Conservation (phyloP, 2,329 filamentous ascomycete species). For the Aurifilum marmelostoma region DNA sequence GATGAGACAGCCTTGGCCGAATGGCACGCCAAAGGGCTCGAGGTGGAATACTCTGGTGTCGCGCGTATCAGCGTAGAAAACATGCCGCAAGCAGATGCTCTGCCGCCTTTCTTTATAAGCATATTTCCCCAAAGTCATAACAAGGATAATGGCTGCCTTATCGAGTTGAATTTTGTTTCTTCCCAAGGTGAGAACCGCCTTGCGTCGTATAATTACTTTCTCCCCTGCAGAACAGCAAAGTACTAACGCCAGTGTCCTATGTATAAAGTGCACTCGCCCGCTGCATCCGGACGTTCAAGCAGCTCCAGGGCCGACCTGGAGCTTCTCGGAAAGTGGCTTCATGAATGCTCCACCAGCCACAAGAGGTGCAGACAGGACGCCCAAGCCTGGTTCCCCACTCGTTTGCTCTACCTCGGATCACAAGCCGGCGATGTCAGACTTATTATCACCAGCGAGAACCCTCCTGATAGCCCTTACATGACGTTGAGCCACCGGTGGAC, state of each 20-base stretch:
- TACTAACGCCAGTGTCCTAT: background rate
- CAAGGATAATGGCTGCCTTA: background rate
- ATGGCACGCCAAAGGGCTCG: background rate
- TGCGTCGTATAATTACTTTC: background rate
- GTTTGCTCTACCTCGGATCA: background rate
- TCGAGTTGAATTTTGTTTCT: background rate
- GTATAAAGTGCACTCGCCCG: background rate
- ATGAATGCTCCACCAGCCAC: background rate
- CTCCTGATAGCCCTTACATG: background rate
- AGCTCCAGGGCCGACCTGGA: background rate
- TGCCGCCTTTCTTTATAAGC: background rate
- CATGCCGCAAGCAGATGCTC: background rate
- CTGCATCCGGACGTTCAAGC: background rate
- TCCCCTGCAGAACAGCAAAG: background rate
- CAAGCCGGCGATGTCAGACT: background rate
- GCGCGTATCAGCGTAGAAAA: background rate
- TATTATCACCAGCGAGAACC: background rate
- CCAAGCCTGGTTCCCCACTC: background rate
- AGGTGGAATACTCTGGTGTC: background rate
- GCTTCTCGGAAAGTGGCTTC: background rate
- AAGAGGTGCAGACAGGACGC: background rate
- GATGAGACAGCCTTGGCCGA: background rate
- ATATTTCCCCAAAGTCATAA: background rate
- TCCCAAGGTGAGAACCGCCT: background rate
- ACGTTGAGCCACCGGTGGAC: background rate